Evolutionary conservation across 2,329 filamentous ascomycete species (phyloP).

Genomic region (Apiospora saccharicola): DNA sequence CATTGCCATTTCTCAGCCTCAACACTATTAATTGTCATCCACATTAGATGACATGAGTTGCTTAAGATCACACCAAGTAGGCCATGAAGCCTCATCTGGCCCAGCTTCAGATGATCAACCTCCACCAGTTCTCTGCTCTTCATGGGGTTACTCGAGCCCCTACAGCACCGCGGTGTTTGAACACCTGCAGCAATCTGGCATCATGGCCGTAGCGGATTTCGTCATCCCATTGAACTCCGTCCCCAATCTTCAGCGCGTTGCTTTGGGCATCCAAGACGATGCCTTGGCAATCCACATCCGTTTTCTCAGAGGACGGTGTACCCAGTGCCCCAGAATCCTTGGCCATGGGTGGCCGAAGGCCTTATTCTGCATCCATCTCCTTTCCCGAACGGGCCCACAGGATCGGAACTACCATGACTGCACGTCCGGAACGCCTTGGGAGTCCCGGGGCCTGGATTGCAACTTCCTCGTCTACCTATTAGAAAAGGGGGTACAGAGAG

Average conservation of each 20-base stretch:
- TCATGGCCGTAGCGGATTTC: background rate
- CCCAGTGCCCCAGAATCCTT: background rate
- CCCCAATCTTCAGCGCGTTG: background rate
- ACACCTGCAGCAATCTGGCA: background rate
- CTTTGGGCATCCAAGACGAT: background rate
- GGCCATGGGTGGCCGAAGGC: background rate
- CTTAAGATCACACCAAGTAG: background rate
- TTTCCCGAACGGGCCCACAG: background rate
- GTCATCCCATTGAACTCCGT: background rate
- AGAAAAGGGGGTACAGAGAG: background rate
- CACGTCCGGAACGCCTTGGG: background rate
- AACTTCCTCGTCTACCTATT: background rate
- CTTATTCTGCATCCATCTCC: background rate
- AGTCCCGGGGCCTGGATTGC: background rate
- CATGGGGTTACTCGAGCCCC: background rate
- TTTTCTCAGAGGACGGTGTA: background rate
- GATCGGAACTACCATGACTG: background rate
- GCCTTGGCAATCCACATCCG: background rate
- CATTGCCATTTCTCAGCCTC: too few species aligned
- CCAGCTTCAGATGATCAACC: background rate
- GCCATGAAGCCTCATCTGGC: too few species aligned
- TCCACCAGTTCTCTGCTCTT: background rate
- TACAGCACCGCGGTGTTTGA: background rate
- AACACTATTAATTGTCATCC: background rate
- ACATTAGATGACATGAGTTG: background rate